Evolutionary conservation across 2,329 filamentous ascomycete species (phyloP).

Genomic region (Pseudogymnoascus sp.): DNA sequence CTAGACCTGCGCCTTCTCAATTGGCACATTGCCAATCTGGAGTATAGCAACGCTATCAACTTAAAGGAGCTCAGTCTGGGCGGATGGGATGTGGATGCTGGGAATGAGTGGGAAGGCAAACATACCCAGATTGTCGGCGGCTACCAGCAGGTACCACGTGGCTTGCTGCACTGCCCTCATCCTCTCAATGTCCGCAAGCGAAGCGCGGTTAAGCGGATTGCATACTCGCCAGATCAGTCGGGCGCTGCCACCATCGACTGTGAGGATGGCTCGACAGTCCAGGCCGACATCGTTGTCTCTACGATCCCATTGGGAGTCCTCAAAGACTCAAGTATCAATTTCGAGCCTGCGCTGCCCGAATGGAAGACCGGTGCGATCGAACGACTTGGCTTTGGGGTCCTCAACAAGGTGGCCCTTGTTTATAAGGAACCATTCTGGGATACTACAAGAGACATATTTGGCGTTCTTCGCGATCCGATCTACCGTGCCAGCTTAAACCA

Average conservation of each 20-base stretch:
- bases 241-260: slow-evolving; percentile 60
- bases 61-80: slow-evolving; percentile 79
- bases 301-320: slow-evolving; percentile 87
- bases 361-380: slow-evolving; percentile 79
- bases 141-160: slow-evolving; percentile 88
- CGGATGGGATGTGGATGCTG: slow-evolving; percentile 94
- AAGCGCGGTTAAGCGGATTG: slow-evolving; percentile 64
- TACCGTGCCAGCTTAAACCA: slow-evolving; percentile 66
- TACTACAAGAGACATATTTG: slow-evolving; percentile 82
- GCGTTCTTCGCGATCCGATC: slow-evolving; percentile 70
- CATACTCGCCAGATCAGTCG: slow-evolving; percentile 46
- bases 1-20: slow-evolving; percentile 88
- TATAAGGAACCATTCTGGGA: slow-evolving; percentile 93
- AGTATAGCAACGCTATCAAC: slow-evolving; percentile 93
- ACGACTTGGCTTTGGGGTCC: slow-evolving; percentile 81
- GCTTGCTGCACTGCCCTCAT: slow-evolving; percentile 69
- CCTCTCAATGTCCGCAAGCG: slow-evolving; percentile 71
- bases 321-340: slow-evolving; percentile 74
- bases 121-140: slow-evolving; percentile 92
- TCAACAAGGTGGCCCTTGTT: slow-evolving; percentile 92
- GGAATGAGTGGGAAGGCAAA: slow-evolving; percentile 93
- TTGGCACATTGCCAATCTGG: slow-evolving; percentile 96
- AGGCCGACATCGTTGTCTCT: slow-evolving; percentile 86
- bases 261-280: slow-evolving; percentile 66
- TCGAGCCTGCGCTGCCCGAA: slow-evolving; percentile 79